phyloP scores from a whole-genome alignment of 371 early-diverging fungal genomes.

The Capillidium heterosporum region DNA sequence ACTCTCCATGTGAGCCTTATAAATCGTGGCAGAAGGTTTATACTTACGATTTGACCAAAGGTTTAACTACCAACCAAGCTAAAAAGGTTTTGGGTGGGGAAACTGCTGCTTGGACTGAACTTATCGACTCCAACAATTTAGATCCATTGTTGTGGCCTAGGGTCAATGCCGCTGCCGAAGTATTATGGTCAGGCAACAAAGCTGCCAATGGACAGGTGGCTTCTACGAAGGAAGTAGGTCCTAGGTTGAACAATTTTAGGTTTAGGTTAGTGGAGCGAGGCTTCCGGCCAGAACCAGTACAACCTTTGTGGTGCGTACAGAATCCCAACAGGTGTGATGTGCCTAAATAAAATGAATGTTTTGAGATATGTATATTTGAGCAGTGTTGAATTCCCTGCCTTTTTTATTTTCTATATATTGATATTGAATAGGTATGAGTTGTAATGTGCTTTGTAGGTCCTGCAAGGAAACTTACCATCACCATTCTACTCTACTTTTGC shows the following conservation, averaged over 20 bases:
- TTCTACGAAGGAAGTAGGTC: slow-evolving; percentile 12
- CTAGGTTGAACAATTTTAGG: slow-evolving; percentile 48
- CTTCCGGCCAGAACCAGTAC: slow-evolving; percentile 39
- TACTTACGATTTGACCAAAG: slow-evolving; percentile 25
- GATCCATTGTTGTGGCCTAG: slow-evolving; percentile 56
- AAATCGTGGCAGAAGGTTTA: slow-evolving; percentile 69
- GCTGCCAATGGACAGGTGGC: slow-evolving; percentile 34
- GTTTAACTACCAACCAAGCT: background rate
- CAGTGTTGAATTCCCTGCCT: no score
- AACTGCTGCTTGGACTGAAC: slow-evolving; percentile 54
- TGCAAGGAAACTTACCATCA: no score
- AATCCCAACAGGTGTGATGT: slow-evolving; percentile 37
- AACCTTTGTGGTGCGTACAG: slow-evolving; percentile 47
- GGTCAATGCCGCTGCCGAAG: slow-evolving; percentile 43
- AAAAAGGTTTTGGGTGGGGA: slow-evolving; percentile 29
- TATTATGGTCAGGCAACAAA: slow-evolving; percentile 48
- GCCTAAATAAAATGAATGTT: no score
- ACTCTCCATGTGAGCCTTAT: slow-evolving; percentile 61
- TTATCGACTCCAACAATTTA: slow-evolving; percentile 33
- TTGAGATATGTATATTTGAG: no score
- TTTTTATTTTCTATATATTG: no score
- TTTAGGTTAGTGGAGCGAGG: slow-evolving; percentile 49
- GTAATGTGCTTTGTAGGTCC: no score
- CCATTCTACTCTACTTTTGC: no score
- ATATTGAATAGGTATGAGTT: no score